Evolutionary conservation across 2,329 filamentous ascomycete species (phyloP).

Genomic region (Bisporella sp.): DNA sequence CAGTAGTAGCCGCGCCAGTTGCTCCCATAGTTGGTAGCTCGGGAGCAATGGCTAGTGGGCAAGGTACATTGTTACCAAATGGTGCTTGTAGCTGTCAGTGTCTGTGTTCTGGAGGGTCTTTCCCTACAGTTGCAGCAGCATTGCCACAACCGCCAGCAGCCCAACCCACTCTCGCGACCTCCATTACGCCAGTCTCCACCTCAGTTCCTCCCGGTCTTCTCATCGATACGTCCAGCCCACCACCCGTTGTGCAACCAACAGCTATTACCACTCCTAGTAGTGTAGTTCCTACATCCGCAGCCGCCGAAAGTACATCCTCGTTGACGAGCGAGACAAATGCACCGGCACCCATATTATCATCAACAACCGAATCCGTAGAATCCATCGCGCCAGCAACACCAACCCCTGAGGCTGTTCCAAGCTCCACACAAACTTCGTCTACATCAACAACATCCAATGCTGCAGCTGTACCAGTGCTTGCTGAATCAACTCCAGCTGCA

Average conservation of each 20-base stretch:
- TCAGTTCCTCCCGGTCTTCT: background rate
- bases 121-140: background rate
- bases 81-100: background rate
- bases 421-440: background rate
- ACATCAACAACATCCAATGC: background rate
- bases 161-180: background rate
- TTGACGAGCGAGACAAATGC: no score
- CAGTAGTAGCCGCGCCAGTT: slow-evolving; percentile 2
- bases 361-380: background rate
- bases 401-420: background rate
- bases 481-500: background rate
- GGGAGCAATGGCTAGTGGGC: slow-evolving; percentile 12
- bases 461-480: background rate
- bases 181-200: background rate
- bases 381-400: slow-evolving; percentile 1
- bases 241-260: background rate
- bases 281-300: background rate
- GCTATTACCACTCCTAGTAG: background rate
- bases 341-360: background rate
- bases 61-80: background rate
- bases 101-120: background rate
- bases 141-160: background rate
- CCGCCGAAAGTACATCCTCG: no score
- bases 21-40: slow-evolving; percentile 9
- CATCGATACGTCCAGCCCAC: background rate